A percentile compares a stretch with the other conserved stretches of the same genome.
phyloP scores from a whole-genome alignment of 1,284 basidiomycete species.

The Trichosporon coremiiforme region DNA sequence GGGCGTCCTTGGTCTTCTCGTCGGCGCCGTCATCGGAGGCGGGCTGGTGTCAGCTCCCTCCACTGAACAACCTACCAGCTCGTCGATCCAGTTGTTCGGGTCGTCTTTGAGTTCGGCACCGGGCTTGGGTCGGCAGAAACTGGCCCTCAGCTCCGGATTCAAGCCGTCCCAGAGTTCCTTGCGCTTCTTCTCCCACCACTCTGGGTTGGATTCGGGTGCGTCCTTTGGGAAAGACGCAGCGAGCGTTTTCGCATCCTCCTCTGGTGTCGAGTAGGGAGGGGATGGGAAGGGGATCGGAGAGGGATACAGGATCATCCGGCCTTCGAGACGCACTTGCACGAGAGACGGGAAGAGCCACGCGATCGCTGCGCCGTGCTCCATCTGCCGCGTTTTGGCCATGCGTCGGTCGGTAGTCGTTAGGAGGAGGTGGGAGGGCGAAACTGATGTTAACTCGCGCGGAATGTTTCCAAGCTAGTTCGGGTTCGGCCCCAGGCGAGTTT shows the following conservation, averaged over 20 bases:
- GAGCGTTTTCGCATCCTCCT: background rate
- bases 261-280: background rate
- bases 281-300: background rate
- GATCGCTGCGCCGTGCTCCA: constrained; percentile 43
- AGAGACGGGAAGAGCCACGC: constrained; percentile 52
- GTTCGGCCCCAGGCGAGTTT: too few species aligned
- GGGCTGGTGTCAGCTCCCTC: background rate
- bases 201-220: constrained; percentile 22
- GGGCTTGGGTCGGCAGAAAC: constrained; percentile 50
- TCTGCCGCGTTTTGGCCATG: constrained; percentile 51
- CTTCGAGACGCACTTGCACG: constrained; percentile 52
- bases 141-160: constrained; percentile 50
- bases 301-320: constrained; percentile 36
- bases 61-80: constrained; percentile 29
- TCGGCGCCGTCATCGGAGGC: constrained; percentile 37
- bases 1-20: constrained; percentile 35
- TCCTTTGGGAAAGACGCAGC: constrained; percentile 21
- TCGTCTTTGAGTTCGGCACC: constrained; percentile 44
- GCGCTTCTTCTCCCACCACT: constrained; percentile 50
- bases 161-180: constrained; percentile 44
- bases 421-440: constrained; percentile 46
- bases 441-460: too few species aligned
- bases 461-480: too few species aligned
- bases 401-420: constrained; percentile 53
- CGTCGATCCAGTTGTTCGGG: constrained; percentile 25